Conservation (phyloP, 805 yeast species). For the Candida sakaeoensis region DNA sequence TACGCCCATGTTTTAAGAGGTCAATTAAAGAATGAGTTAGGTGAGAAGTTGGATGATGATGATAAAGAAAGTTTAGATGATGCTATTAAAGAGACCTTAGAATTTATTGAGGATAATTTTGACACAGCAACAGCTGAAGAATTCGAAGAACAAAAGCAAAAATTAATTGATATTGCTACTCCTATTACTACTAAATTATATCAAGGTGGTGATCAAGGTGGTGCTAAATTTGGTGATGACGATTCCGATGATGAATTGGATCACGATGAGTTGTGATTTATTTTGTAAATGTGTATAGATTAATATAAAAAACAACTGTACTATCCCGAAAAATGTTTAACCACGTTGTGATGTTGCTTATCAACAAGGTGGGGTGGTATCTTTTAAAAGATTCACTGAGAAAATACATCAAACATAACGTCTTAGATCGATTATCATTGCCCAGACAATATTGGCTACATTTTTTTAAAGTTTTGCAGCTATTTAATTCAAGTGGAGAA, state of each 20-base stretch:
- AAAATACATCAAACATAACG: no score
- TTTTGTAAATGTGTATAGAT: no score
- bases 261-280: slow-evolving; percentile 41
- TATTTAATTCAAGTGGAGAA: no score
- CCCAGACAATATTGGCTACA: no score
- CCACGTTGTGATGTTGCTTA: no score
- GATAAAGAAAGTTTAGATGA: slow-evolving; percentile 52
- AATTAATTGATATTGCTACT: slow-evolving; percentile 75
- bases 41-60: slow-evolving; percentile 38
- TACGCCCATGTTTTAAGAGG: slow-evolving; percentile 80
- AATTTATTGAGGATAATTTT: slow-evolving; percentile 78
- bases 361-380: no score
- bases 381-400: no score
- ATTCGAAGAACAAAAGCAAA: slow-evolving; percentile 82
- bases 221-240: slow-evolving; percentile 38
- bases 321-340: no score
- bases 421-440: no score
- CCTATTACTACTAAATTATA: slow-evolving; percentile 87
- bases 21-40: slow-evolving; percentile 50
- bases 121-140: slow-evolving; percentile 90
- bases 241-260: slow-evolving; percentile 43
- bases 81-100: slow-evolving; percentile 46
- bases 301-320: no score
- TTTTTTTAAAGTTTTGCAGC: no score
- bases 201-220: slow-evolving; percentile 29